Conservation (phyloP, 1,284 basidiomycete genomes). For the Mycosarcoma mackinlayi region DNA sequence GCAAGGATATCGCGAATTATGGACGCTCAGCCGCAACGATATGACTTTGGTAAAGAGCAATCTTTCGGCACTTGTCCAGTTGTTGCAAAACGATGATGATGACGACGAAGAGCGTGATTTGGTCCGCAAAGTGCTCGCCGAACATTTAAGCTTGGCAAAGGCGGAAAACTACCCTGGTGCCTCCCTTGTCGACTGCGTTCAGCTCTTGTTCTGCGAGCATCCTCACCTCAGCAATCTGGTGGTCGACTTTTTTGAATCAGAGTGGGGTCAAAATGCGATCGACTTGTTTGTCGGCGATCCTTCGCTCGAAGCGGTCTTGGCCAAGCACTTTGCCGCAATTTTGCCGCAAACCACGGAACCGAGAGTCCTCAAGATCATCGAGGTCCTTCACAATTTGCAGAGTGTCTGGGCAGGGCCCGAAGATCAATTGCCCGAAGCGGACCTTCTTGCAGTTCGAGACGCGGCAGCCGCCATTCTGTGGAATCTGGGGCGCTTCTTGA, state of each 20-base stretch:
- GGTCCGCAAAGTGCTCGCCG: slow-evolving; percentile 4
- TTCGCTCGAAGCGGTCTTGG: slow-evolving; percentile 6
- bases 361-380: slow-evolving; percentile 3
- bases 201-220: slow-evolving; percentile 12
- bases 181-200: slow-evolving; percentile 7
- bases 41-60: slow-evolving; percentile 12
- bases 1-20: slow-evolving; percentile 11
- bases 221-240: not conserved
- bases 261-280: not conserved
- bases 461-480: slow-evolving; percentile 18
- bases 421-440: not conserved
- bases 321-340: slow-evolving; percentile 7
- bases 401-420: slow-evolving; percentile 19
- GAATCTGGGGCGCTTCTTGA: slow-evolving; percentile 14
- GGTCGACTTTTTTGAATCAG: slow-evolving; percentile 11
- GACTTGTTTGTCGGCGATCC: slow-evolving; percentile 11
- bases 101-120: slow-evolving; percentile 8
- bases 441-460: not conserved
- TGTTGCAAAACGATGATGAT: slow-evolving; percentile 15
- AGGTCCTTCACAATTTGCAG: slow-evolving; percentile 14
- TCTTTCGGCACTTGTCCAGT: slow-evolving; percentile 15
- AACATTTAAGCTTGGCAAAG: slow-evolving; percentile 8
- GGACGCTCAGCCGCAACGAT: slow-evolving; percentile 18
- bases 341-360: slow-evolving; percentile 8
- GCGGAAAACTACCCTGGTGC: not conserved